These are phyloP conservation scores for Colletotrichum sp. DNA, from an alignment of 2,329 filamentous ascomycete genomes.

Conservation along the genomic window DNA sequence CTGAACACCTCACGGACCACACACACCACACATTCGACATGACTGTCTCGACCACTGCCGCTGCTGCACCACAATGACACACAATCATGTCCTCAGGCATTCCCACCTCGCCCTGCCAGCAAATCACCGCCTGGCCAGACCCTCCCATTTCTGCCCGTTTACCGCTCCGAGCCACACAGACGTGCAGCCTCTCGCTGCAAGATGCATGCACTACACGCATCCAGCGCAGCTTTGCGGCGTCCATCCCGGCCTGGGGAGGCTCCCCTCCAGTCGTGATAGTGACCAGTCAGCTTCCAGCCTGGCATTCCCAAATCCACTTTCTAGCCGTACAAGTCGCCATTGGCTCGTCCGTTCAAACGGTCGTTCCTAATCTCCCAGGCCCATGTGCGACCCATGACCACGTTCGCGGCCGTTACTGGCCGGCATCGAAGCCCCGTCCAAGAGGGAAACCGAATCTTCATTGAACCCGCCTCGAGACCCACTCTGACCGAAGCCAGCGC, in stretches of 20 bases:
- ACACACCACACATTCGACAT: neutral
- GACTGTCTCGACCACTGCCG: neutral
- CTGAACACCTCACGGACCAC: neutral
- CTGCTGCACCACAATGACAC: constrained; percentile 7
- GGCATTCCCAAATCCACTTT: neutral
- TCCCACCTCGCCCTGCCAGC: constrained; percentile 9
- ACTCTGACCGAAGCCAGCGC: constrained; percentile 5
- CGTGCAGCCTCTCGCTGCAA: constrained; percentile 1
- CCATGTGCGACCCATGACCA: constrained; percentile 22
- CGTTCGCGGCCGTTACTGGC: constrained; percentile 21
- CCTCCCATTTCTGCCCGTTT: constrained; percentile 14
- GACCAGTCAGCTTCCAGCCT: neutral
- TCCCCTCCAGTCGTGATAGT: neutral
- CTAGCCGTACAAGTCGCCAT: neutral
- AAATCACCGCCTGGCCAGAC: constrained; percentile 9
- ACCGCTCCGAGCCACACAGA: constrained; percentile 20
- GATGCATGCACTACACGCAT: constrained; percentile 11
- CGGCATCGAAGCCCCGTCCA: neutral
- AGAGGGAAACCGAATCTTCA: constrained; percentile 7
- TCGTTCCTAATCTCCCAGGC: constrained; percentile 20
- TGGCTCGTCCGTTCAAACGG: constrained; percentile 18
- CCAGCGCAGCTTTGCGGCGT: constrained; percentile 17
- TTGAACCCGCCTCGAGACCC: neutral
- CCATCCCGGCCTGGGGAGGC: neutral
- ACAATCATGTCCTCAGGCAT: constrained; percentile 14